Evolutionary conservation across 2,329 filamentous ascomycete genomes (phyloP).

Genomic region (Neopestalotiopsis clavispora): DNA sequence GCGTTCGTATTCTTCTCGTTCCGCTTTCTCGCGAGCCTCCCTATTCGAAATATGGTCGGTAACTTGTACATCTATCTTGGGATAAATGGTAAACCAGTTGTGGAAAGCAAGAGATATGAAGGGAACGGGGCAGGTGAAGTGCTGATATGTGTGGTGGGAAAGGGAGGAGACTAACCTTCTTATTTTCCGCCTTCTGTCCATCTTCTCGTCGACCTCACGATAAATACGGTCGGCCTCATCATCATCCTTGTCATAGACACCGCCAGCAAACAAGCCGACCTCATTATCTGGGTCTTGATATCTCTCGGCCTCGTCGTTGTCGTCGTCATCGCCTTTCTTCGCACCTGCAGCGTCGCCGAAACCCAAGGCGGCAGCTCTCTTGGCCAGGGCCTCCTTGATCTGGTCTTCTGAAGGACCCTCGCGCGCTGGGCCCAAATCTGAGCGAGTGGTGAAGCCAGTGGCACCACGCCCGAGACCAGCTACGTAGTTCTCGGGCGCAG

Average conservation of each 20-base stretch:
- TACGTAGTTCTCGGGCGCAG: constrained; percentile 86
- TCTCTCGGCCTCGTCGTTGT: constrained; percentile 77
- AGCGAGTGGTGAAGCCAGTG: constrained; percentile 96
- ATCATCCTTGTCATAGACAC: constrained; percentile 95
- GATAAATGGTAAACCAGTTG: constrained; percentile 71
- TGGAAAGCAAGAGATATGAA: constrained; percentile 20
- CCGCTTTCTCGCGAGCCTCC: constrained; percentile 91
- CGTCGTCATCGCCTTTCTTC: constrained; percentile 74
- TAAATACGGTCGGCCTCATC: constrained; percentile 98
- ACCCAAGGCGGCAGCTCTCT: constrained; percentile 86
- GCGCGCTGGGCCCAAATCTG: constrained; percentile 91
- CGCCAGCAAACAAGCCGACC: constrained; percentile 91
- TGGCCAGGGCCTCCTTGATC: constrained; percentile 96
- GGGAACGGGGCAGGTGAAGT: background rate
- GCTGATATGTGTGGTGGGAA: constrained; percentile 24
- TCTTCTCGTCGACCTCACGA: constrained; percentile 93
- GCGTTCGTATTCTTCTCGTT: constrained; percentile 92
- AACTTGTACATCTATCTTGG: constrained; percentile 73
- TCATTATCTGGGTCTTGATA: constrained; percentile 98
- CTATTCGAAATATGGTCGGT: constrained; percentile 75
- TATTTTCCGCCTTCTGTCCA: constrained; percentile 85
- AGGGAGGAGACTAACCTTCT: constrained; percentile 73
- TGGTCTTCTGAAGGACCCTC: constrained; percentile 97
- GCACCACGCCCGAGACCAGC: constrained; percentile 97
- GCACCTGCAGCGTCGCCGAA: constrained; percentile 58